Evolutionary conservation across 805 yeast genomes (phyloP).

Genomic region (Candida methanosorbosa): DNA sequence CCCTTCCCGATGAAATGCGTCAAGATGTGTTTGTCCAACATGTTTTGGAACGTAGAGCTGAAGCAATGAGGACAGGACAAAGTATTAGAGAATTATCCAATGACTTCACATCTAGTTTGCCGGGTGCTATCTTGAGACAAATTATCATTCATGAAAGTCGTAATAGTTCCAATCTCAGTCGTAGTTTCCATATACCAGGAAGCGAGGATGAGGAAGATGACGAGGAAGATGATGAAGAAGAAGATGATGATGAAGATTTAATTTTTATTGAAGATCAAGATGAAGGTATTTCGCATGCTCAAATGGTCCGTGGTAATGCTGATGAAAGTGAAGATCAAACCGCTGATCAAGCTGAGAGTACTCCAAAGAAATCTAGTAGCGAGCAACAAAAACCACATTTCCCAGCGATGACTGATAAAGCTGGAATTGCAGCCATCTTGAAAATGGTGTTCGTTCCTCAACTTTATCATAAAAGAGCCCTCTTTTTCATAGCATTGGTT

Average conservation of each 20-base stretch:
- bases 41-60: constrained; percentile 62
- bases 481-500: constrained; percentile 55
- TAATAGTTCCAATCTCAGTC: background rate
- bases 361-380: constrained; percentile 8
- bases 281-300: constrained; percentile 5
- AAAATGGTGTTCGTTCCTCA: constrained; percentile 70
- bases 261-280: constrained; percentile 15
- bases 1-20: constrained; percentile 86
- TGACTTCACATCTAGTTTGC: constrained; percentile 73
- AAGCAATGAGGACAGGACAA: constrained; percentile 32
- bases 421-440: constrained; percentile 67
- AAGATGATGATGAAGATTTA: constrained; percentile 4
- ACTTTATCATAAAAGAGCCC: constrained; percentile 50
- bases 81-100: constrained; percentile 64
- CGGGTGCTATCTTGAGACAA: constrained; percentile 30
- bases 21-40: constrained; percentile 89
- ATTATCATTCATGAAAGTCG: background rate
- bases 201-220: background rate
- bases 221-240: constrained; percentile 15
- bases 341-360: constrained; percentile 2
- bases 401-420: constrained; percentile 64
- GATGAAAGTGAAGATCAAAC: constrained; percentile 9
- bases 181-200: too few relatives aligned
- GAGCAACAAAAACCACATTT: constrained; percentile 31
- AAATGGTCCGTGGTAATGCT: constrained; percentile 10